phyloP scores from a whole-genome alignment of 1,284 basidiomycete species.

The Cerioporus squamosus region DNA sequence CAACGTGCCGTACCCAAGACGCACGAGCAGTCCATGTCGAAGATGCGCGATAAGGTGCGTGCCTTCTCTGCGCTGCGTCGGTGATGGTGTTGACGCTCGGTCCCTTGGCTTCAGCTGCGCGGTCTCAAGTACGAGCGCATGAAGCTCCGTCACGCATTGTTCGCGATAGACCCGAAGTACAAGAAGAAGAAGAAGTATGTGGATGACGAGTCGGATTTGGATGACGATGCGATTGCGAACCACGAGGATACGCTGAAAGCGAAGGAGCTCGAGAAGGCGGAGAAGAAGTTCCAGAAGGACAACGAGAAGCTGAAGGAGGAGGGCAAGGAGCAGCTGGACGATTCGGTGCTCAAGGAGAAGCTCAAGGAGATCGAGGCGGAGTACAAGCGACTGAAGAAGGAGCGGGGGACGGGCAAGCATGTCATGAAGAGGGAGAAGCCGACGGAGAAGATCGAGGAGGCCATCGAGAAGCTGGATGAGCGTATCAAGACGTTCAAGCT shows the following conservation, averaged over 20 bases:
- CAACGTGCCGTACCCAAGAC: slow-evolving; percentile 91
- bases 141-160: slow-evolving; percentile 86
- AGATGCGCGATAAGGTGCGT: slow-evolving; percentile 85
- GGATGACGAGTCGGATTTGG: slow-evolving; percentile 90
- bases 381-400: slow-evolving; percentile 77
- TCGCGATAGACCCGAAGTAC: slow-evolving; percentile 75
- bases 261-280: slow-evolving; percentile 84
- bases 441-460: slow-evolving; percentile 77
- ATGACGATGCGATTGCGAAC: slow-evolving; percentile 86
- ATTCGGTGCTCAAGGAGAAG: slow-evolving; percentile 68
- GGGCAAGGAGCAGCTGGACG: slow-evolving; percentile 58
- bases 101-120: slow-evolving; percentile 51
- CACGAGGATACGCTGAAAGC: slow-evolving; percentile 83
- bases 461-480: slow-evolving; percentile 79
- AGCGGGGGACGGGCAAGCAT: slow-evolving; percentile 80
- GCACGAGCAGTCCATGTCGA: slow-evolving; percentile 91
- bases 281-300: slow-evolving; percentile 89
- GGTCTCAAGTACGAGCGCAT: slow-evolving; percentile 92
- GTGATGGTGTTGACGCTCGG: slow-evolving; percentile 9
- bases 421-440: slow-evolving; percentile 66
- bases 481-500: slow-evolving; percentile 84
- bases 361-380: slow-evolving; percentile 78
- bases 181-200: slow-evolving; percentile 83
- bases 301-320: slow-evolving; percentile 87
- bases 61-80: background rate